Conservation (phyloP, 2,329 filamentous ascomycete species). For the Aaosphaeria pasadenensis region DNA sequence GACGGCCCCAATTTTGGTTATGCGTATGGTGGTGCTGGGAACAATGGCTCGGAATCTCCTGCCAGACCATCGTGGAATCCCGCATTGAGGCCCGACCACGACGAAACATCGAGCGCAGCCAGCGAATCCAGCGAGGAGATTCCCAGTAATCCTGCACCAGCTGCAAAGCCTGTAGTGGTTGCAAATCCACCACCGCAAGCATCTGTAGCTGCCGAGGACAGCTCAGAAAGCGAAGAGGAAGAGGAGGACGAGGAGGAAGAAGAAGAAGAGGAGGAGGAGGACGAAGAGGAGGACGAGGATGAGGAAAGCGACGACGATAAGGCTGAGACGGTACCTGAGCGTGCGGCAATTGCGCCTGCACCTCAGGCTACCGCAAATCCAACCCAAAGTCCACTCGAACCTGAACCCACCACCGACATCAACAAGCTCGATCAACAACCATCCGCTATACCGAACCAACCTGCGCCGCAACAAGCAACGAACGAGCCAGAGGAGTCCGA, state of each 20-base stretch:
- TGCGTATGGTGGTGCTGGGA: conserved; percentile 27
- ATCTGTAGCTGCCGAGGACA: conserved; percentile 5
- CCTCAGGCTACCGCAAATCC: conserved; percentile 3
- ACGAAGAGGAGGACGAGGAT: conserved; percentile 2
- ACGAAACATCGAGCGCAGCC: conserved; percentile 9
- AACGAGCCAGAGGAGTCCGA: conserved; percentile 3
- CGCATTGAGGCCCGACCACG: conserved; percentile 47
- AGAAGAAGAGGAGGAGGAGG: conserved; percentile 1
- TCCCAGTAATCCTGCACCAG: neutral
- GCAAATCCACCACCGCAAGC: conserved; percentile 11
- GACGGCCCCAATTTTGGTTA: conserved; percentile 40
- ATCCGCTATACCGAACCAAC: neutral
- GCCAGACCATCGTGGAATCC: conserved; percentile 52
- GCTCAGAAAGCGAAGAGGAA: conserved; percentile 9
- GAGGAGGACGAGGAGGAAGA: conserved; percentile 11
- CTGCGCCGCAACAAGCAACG: neutral
- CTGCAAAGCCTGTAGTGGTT: conserved; percentile 3
- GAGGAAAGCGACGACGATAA: conserved; percentile 4
- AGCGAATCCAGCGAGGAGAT: neutral
- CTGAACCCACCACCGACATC: conserved; percentile 35
- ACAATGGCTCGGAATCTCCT: conserved; percentile 7
- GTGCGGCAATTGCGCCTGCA: conserved; percentile 2
- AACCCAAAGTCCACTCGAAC: conserved; percentile 25
- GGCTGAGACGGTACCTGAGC: conserved; percentile 5
- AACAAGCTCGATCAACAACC: conserved; percentile 3